Percentiles rank a stretch among this genome's conserved stretches.
Conservation (phyloP, 106 monocot species). For the Iris macrosiphon region DNA sequence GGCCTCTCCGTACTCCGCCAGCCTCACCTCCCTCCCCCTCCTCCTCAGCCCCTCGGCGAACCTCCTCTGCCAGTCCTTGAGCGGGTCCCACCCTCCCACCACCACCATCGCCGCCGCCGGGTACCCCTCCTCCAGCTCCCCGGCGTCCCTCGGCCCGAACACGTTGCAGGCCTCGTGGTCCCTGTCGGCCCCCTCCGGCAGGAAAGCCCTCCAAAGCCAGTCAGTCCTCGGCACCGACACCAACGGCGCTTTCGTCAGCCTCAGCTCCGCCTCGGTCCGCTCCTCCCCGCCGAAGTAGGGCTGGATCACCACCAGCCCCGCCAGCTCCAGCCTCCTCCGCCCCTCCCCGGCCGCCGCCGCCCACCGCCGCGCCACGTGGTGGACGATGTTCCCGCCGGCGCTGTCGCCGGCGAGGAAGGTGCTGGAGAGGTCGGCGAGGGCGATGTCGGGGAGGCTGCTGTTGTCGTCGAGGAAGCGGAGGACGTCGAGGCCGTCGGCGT, state of each 20-base stretch:
- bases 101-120: slow-evolving; percentile 30
- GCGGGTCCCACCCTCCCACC: slow-evolving; percentile 39
- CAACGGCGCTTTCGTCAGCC: slow-evolving; percentile 10
- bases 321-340: slow-evolving; percentile 3
- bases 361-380: slow-evolving; percentile 15
- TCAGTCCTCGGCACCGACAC: slow-evolving; percentile 22
- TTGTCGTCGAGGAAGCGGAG: neutral
- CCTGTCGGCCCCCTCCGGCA: slow-evolving; percentile 35
- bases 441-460: slow-evolving; percentile 18
- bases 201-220: slow-evolving; percentile 33
- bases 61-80: slow-evolving; percentile 44
- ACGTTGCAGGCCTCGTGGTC: slow-evolving; percentile 31
- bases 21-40: slow-evolving; percentile 20
- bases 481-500: neutral
- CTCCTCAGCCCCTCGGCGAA: slow-evolving; percentile 23
- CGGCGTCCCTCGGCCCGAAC: slow-evolving; percentile 2
- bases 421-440: slow-evolving; percentile 3
- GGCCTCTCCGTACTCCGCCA: slow-evolving; percentile 34
- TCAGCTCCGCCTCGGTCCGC: slow-evolving; percentile 34
- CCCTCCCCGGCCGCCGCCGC: neutral
- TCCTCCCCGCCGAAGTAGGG: slow-evolving; percentile 43
- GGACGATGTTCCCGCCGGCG: slow-evolving; percentile 12
- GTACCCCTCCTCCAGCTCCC: slow-evolving; percentile 7
- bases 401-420: slow-evolving; percentile 14
- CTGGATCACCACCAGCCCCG: slow-evolving; percentile 31